phyloP scores from a whole-genome alignment of 208 protist species.

The Entamoeba moshkovskii region DNA sequence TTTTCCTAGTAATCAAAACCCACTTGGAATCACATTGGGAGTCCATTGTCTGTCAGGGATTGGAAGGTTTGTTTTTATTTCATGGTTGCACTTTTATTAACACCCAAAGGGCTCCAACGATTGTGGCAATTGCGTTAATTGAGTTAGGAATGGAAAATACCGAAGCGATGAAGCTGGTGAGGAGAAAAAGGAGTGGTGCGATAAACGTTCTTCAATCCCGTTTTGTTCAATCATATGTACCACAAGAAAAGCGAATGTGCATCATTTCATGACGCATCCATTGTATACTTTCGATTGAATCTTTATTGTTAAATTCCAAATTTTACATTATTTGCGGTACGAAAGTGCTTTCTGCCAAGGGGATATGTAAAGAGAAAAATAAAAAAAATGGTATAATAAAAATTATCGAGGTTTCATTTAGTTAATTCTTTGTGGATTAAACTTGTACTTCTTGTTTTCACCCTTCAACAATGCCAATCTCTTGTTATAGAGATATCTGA shows the following conservation, averaged over 20 bases:
- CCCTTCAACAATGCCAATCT: too few relatives aligned
- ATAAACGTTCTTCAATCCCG: neutral
- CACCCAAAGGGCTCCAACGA: neutral
- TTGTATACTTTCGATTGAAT: too few relatives aligned
- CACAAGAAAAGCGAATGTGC: neutral
- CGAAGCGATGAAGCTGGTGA: neutral
- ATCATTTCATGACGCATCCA: neutral
- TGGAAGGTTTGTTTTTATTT: neutral
- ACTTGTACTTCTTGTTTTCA: too few relatives aligned
- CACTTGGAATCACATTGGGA: neutral
- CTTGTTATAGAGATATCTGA: too few relatives aligned
- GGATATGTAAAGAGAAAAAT: neutral
- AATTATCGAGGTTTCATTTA: neutral
- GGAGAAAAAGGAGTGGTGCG: neutral
- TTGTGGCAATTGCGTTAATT: neutral
- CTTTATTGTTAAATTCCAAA: too few relatives aligned
- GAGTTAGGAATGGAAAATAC: neutral
- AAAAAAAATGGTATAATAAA: neutral
- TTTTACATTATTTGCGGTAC: too few relatives aligned
- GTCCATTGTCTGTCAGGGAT: neutral
- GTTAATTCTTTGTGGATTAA: too few relatives aligned
- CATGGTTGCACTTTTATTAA: too few relatives aligned
- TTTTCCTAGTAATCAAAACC: neutral
- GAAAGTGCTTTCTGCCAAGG: neutral
- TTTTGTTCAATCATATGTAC: neutral